Percentiles rank a stretch among this genome's conserved stretches.
Evolutionary conservation across 805 yeast species (phyloP).

Genomic region (Starmerella floris): DNA sequence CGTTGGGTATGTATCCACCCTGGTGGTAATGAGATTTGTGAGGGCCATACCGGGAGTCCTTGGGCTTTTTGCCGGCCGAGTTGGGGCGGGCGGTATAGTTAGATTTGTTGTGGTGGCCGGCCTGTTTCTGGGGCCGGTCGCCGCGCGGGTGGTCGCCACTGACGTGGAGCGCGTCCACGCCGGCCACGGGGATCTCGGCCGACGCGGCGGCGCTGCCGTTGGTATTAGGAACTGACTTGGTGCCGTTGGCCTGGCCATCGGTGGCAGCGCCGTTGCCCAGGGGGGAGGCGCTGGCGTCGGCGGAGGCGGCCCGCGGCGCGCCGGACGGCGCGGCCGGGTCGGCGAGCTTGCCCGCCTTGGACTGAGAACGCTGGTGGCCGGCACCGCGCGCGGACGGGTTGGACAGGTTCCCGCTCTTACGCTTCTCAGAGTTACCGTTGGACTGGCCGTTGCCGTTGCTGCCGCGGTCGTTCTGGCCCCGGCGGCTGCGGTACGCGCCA

Average conservation of each 20-base stretch:
- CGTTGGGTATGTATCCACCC: conserved; percentile 5
- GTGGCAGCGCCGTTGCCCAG: background rate
- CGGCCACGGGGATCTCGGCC: background rate
- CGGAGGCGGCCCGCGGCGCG: conserved; percentile 4
- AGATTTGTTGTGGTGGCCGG: background rate
- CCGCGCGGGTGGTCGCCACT: background rate
- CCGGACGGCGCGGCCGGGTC: background rate
- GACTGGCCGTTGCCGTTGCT: background rate
- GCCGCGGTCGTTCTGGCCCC: conserved; percentile 1
- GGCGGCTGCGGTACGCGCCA: background rate
- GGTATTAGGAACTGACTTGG: conserved; percentile 1
- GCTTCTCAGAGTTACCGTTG: conserved; percentile 5
- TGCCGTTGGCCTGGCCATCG: background rate
- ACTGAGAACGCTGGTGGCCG: conserved; percentile 13
- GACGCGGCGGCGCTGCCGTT: background rate
- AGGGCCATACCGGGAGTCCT: background rate
- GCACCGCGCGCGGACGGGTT: conserved; percentile 3
- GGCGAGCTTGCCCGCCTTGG: conserved; percentile 2
- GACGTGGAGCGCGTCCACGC: background rate
- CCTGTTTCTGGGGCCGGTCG: background rate
- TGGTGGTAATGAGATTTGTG: conserved; percentile 7
- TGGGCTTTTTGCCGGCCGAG: conserved; percentile 7
- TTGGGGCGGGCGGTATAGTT: background rate
- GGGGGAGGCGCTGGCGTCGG: conserved; percentile 1
- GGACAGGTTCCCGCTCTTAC: conserved; percentile 4